Evolutionary conservation across 2,329 filamentous ascomycete species (phyloP).

Genomic region (Scedosporium aurantiacum): DNA sequence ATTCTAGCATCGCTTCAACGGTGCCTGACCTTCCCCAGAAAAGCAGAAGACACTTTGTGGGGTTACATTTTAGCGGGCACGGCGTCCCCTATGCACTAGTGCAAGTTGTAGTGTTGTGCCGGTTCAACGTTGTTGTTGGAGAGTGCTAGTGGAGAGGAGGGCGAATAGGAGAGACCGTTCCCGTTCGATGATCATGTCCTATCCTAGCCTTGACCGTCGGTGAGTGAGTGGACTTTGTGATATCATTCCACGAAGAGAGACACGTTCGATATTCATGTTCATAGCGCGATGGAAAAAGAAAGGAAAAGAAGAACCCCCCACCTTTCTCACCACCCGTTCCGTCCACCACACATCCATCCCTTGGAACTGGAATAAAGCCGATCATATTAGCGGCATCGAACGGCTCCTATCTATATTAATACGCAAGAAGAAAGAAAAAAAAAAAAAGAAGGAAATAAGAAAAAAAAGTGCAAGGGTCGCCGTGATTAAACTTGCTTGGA

Average conservation of each 20-base stretch:
- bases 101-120: not conserved
- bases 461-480: not conserved
- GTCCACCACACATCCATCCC: not conserved
- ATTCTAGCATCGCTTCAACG: not conserved
- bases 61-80: not conserved
- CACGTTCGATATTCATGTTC: not conserved
- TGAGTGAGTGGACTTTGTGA: too few relatives aligned
- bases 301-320: not conserved
- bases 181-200: too few relatives aligned
- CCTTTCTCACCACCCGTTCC: not conserved
- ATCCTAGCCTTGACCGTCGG: too few relatives aligned
- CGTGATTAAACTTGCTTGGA: not conserved
- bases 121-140: too few relatives aligned
- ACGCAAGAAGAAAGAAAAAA: not conserved
- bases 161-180: too few relatives aligned
- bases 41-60: not conserved
- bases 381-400: not conserved
- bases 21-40: not conserved
- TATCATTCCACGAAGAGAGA: too few relatives aligned
- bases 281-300: not conserved
- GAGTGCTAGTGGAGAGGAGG: too few relatives aligned
- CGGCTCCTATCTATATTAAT: not conserved
- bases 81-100: not conserved
- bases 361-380: not conserved
- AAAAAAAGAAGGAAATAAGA: not conserved